These are phyloP conservation scores for Lyophyllum shimeji DNA, from an alignment of 768 basidiomycete genomes.

Conservation along the genomic window DNA sequence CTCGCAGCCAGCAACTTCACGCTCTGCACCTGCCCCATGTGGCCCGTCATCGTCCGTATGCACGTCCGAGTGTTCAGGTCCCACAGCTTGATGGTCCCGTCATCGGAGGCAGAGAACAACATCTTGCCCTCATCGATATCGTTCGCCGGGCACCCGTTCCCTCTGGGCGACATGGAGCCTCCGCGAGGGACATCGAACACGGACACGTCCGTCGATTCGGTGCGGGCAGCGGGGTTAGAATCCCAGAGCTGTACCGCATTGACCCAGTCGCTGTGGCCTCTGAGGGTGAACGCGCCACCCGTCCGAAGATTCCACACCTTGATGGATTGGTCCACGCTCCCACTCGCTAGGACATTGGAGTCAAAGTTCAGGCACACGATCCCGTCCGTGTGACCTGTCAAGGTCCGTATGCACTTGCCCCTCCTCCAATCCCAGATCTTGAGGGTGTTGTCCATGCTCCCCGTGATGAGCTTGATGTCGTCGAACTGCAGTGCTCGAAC, in stretches of 20 bases:
- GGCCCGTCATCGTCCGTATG: constrained; percentile 81
- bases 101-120: constrained; percentile 96
- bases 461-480: constrained; percentile 91
- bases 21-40: constrained; percentile 94
- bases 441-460: constrained; percentile 93
- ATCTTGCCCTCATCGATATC: constrained; percentile 84
- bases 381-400: constrained; percentile 89
- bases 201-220: constrained; percentile 28
- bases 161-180: constrained; percentile 19
- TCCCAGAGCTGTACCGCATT: constrained; percentile 96
- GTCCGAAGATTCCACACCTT: constrained; percentile 93
- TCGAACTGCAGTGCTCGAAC: constrained; percentile 95
- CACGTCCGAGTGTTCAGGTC: constrained; percentile 81
- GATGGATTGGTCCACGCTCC: constrained; percentile 92
- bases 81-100: constrained; percentile 92
- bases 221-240: constrained; percentile 35
- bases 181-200: constrained; percentile 35
- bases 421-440: constrained; percentile 96
- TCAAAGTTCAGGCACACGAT: constrained; percentile 93
- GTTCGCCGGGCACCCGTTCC: constrained; percentile 31
- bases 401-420: constrained; percentile 82
- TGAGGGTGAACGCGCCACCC: constrained; percentile 87
- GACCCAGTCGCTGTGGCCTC: constrained; percentile 96
- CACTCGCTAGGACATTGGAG: constrained; percentile 87
- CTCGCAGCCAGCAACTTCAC: constrained; percentile 76